These are phyloP conservation scores for Hortaea werneckii DNA, from an alignment of 2,329 filamentous ascomycete genomes.

Conservation along the genomic window DNA sequence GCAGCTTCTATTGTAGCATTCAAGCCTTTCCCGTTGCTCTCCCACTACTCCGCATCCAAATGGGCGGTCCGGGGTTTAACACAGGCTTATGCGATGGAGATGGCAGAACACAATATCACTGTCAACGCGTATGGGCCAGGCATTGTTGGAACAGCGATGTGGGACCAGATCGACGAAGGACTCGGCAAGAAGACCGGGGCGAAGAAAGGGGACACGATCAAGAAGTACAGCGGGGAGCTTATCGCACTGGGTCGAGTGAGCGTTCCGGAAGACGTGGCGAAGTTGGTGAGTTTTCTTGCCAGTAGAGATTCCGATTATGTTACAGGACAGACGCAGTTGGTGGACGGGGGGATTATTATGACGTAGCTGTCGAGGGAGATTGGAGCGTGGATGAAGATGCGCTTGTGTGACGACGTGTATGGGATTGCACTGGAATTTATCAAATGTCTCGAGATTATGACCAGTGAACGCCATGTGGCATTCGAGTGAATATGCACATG, in stretches of 20 bases:
- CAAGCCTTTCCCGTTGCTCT: conserved; percentile 48
- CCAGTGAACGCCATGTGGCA: too few species aligned
- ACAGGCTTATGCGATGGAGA: conserved; percentile 56
- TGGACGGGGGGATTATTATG: conserved; percentile 30
- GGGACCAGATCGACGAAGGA: conserved; percentile 56
- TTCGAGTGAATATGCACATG: too few species aligned
- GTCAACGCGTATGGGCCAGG: conserved; percentile 59
- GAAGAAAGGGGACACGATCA: conserved; percentile 37
- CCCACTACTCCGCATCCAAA: conserved; percentile 55
- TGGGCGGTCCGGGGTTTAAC: conserved; percentile 58
- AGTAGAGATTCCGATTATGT: conserved; percentile 52
- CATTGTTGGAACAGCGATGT: conserved; percentile 58
- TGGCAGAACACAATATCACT: conserved; percentile 54
- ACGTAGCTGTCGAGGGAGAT: conserved; percentile 9
- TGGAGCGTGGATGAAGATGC: too few species aligned
- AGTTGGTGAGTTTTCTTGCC: conserved; percentile 52
- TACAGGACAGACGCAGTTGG: conserved; percentile 55
- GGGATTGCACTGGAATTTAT: too few species aligned
- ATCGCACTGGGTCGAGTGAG: conserved; percentile 50
- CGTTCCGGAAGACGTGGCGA: conserved; percentile 53
- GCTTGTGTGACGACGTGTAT: too few species aligned
- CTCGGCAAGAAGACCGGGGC: conserved; percentile 43
- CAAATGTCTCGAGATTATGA: too few species aligned
- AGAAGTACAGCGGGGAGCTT: conserved; percentile 43
- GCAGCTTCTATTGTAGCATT: conserved; percentile 45